phyloP scores from a whole-genome alignment of 1,139 yeast genomes.

The Hemisphaericaspora xylofermentans region DNA sequence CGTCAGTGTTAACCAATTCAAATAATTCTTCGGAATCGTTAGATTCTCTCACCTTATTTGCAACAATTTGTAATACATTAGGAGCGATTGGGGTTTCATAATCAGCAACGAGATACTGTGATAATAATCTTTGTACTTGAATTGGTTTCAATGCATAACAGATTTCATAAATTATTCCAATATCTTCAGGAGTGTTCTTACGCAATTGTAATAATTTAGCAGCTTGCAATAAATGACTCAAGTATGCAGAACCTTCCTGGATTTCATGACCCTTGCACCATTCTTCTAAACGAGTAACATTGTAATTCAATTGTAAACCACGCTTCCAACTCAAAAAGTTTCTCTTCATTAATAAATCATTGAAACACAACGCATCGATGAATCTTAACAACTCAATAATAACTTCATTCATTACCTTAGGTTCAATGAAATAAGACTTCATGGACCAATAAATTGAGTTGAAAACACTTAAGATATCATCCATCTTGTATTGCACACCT shows the following conservation, averaged over 20 bases:
- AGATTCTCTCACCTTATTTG: conserved; percentile 74
- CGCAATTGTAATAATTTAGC: conserved; percentile 90
- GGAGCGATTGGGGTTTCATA: conserved; percentile 93
- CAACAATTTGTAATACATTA: conserved; percentile 78
- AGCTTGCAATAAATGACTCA: conserved; percentile 89
- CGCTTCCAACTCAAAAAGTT: conserved; percentile 96
- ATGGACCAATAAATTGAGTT: conserved; percentile 91
- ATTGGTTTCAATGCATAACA: conserved; percentile 93
- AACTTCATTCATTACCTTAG: conserved; percentile 81
- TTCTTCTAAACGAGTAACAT: conserved; percentile 93
- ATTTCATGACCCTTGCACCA: conserved; percentile 97
- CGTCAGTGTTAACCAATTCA: conserved; percentile 69
- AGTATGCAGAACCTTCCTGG: conserved; percentile 83
- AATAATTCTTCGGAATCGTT: conserved; percentile 62
- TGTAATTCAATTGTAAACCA: conserved; percentile 94
- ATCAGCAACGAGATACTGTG: conserved; percentile 90
- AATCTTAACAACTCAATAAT: conserved; percentile 79
- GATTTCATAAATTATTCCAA: conserved; percentile 89
- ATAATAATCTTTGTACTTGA: conserved; percentile 88
- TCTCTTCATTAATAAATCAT: conserved; percentile 93
- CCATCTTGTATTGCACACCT: conserved; percentile 83
- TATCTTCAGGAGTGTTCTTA: conserved; percentile 87
- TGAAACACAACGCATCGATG: conserved; percentile 93
- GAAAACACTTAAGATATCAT: conserved; percentile 86
- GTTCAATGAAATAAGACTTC: conserved; percentile 87